A percentile compares a stretch with the other conserved stretches of the same genome.
Conservation (phyloP, 1,284 basidiomycete genomes). For the Termitomyces sp. region DNA sequence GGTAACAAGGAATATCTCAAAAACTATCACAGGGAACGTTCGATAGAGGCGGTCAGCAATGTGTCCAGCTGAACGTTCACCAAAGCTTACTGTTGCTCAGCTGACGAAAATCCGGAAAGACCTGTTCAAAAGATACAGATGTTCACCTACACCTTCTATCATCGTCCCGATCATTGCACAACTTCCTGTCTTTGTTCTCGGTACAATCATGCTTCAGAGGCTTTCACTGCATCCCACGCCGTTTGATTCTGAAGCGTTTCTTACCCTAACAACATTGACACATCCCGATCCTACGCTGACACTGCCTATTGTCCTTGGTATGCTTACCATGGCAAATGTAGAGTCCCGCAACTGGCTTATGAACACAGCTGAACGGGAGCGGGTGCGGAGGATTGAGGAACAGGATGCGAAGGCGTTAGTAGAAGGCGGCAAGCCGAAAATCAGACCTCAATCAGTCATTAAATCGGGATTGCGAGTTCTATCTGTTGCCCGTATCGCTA, state of each 20-base stretch:
- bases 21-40: conserved; percentile 43
- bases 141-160: conserved; percentile 56
- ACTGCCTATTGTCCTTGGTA: conserved; percentile 66
- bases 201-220: conserved; percentile 55
- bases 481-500: conserved; percentile 68
- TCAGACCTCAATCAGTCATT: conserved; percentile 52
- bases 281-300: conserved; percentile 67
- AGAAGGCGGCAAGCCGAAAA: conserved; percentile 35
- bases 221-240: conserved; percentile 54
- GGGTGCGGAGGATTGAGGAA: conserved; percentile 39
- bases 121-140: conserved; percentile 53
- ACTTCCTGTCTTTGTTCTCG: conserved; percentile 67
- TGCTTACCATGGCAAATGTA: conserved; percentile 73
- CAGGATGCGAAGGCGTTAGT: conserved; percentile 38
- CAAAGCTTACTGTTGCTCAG: conserved; percentile 29
- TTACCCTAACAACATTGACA: conserved; percentile 65
- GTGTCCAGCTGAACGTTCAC: not conserved
- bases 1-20: conserved; percentile 52
- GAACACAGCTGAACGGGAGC: conserved; percentile 47
- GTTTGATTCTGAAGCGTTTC: conserved; percentile 70
- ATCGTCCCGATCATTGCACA: conserved; percentile 61
- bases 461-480: conserved; percentile 57
- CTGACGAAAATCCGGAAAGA: conserved; percentile 50
- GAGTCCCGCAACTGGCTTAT: conserved; percentile 71
- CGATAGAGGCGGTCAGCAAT: conserved; percentile 36